These are phyloP conservation scores for Boletus rex-veris DNA, from an alignment of 768 basidiomycete species.

Conservation along the genomic window DNA sequence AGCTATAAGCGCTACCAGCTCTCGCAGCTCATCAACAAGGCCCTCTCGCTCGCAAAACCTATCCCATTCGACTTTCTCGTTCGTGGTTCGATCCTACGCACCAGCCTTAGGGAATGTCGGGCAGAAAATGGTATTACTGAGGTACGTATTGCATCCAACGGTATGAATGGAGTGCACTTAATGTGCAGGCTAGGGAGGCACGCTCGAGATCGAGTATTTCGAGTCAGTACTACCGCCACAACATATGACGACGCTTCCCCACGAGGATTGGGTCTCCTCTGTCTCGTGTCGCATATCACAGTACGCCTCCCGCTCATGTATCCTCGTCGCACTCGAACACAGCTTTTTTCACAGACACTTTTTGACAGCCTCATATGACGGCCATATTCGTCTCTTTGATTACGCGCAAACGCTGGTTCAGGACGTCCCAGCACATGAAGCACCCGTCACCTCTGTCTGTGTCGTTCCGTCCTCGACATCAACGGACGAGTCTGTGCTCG, in stretches of 20 bases:
- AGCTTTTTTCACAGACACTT: conserved; percentile 52
- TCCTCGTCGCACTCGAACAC: neutral
- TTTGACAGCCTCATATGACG: conserved; percentile 80
- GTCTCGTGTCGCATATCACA: conserved; percentile 23
- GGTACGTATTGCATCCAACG: conserved; percentile 34
- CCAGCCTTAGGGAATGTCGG: conserved; percentile 72
- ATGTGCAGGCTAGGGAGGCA: conserved; percentile 63
- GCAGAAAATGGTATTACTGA: conserved; percentile 65
- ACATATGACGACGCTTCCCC: conserved; percentile 71
- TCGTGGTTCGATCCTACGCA: conserved; percentile 70
- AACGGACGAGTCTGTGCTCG: conserved; percentile 33
- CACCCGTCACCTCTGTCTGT: conserved; percentile 66
- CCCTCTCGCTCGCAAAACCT: conserved; percentile 65
- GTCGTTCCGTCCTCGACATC: conserved; percentile 41
- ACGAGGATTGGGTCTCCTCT: conserved; percentile 82
- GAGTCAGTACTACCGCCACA: conserved; percentile 86
- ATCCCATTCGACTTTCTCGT: conserved; percentile 94
- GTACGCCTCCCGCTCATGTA: conserved; percentile 3
- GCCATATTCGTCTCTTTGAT: conserved; percentile 68
- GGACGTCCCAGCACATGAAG: conserved; percentile 51
- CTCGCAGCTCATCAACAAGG: conserved; percentile 95
- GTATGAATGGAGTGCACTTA: neutral
- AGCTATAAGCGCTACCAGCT: conserved; percentile 92
- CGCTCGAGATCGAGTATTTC: conserved; percentile 89
- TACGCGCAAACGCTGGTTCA: conserved; percentile 57